These are phyloP conservation scores for Biscogniauxia sp. DNA, from an alignment of 2,329 filamentous ascomycete species.

Conservation along the genomic window DNA sequence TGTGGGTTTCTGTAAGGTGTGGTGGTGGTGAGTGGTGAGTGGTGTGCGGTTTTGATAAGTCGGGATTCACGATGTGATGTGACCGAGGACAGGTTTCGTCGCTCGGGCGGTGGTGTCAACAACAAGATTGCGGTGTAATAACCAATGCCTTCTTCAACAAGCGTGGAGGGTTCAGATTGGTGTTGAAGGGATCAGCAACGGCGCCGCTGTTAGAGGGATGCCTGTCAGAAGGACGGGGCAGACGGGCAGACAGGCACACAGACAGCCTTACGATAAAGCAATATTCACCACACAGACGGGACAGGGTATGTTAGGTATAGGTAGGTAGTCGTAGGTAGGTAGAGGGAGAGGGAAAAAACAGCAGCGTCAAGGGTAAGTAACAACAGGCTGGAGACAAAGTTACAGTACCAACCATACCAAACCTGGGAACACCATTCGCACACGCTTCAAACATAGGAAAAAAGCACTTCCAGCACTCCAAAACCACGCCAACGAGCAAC, in stretches of 20 bases:
- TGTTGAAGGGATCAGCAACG: background rate
- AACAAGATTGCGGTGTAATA: background rate
- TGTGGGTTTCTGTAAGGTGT: too few species aligned
- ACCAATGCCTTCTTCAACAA: background rate
- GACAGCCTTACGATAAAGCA: conserved; percentile 1
- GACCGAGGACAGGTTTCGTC: too few species aligned
- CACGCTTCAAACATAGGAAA: background rate
- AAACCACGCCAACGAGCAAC: background rate
- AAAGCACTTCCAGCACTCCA: background rate
- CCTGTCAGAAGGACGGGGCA: background rate
- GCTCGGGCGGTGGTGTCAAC: too few species aligned
- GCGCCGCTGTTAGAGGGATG: background rate
- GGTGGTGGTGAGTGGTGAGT: too few species aligned
- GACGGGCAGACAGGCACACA: background rate
- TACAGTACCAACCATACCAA: background rate
- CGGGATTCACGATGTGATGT: too few species aligned
- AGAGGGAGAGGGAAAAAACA: too few species aligned
- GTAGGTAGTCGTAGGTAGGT: too few species aligned
- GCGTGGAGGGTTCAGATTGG: background rate
- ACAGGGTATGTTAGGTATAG: too few species aligned
- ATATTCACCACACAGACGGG: background rate
- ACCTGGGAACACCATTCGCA: background rate
- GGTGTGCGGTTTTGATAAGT: too few species aligned
- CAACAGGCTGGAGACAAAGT: background rate
- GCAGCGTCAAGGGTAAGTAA: background rate